Evolutionary conservation across 179 eudicot genomes (phyloP).

Genomic region (Beta lomatogona): DNA sequence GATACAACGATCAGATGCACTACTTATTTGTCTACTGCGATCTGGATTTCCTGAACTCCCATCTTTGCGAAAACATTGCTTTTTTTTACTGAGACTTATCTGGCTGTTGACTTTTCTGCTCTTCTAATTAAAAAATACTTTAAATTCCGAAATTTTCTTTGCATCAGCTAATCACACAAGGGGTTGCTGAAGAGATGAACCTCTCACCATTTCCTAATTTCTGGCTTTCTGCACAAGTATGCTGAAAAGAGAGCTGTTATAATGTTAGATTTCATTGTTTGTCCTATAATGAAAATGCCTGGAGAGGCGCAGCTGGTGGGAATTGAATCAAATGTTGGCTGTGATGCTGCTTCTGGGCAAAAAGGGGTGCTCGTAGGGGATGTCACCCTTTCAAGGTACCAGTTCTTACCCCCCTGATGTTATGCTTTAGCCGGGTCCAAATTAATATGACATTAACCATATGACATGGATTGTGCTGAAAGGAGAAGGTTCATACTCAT

Average conservation of each 20-base stretch:
- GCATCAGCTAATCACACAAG: not conserved
- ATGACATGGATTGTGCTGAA: not conserved
- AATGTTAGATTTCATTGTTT: not conserved
- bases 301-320: not conserved
- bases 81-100: not conserved
- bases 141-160: not conserved
- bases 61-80: not conserved
- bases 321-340: not conserved
- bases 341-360: not conserved
- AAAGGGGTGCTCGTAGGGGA: not conserved
- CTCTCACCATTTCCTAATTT: too few species aligned
- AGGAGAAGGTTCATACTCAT: not conserved
- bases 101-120: not conserved
- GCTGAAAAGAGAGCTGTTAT: not conserved
- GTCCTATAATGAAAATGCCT: not conserved
- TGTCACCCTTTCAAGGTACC: not conserved
- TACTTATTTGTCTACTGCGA: not conserved
- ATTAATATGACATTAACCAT: not conserved
- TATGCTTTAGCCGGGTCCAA: not conserved
- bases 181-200: not conserved
- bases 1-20: not conserved
- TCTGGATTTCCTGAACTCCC: not conserved
- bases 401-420: not conserved
- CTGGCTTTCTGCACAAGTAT: not conserved
- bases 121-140: too few species aligned